Evolutionary conservation across 179 eudicot species (phyloP).

Genomic region (Camellia oleifera): DNA sequence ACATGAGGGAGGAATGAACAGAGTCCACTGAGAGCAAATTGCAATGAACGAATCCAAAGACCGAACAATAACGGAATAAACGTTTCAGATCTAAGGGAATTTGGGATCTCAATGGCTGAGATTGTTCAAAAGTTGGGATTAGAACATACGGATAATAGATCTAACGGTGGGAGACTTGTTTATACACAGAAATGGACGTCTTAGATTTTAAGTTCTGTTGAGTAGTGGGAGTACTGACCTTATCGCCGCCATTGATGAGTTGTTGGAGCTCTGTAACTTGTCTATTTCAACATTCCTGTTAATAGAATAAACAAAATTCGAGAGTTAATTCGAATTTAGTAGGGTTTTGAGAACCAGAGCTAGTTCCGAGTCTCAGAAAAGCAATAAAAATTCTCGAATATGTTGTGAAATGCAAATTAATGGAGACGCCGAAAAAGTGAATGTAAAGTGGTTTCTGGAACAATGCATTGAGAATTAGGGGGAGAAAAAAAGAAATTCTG

Average conservation of each 20-base stretch:
- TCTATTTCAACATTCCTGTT: conserved; percentile 40
- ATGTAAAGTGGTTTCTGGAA: neutral
- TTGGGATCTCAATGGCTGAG: conserved; percentile 42
- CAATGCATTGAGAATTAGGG: neutral
- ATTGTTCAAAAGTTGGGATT: conserved; percentile 10
- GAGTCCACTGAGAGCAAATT: neutral
- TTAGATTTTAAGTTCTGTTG: neutral
- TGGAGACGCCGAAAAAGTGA: neutral
- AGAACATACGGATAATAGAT: conserved; percentile 15
- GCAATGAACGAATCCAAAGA: conserved; percentile 39
- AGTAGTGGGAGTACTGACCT: conserved; percentile 34
- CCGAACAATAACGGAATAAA: conserved; percentile 33
- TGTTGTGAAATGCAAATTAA: neutral
- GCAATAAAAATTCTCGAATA: neutral
- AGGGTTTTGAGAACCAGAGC: neutral
- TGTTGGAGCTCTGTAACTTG: conserved; percentile 50
- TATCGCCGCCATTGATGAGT: conserved; percentile 58
- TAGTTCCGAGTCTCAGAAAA: neutral
- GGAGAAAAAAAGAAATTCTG: neutral
- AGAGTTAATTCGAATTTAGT: neutral
- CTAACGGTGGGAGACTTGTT: conserved; percentile 26
- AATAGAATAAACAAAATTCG: neutral
- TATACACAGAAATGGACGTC: neutral
- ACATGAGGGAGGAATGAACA: conserved; percentile 2
- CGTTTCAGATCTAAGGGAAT: conserved; percentile 33